Evolutionary conservation across 345 rosid genomes (phyloP), one percentile per base, ranked within the genome.

Genomic region (Salix koriyanagi): DNA sequence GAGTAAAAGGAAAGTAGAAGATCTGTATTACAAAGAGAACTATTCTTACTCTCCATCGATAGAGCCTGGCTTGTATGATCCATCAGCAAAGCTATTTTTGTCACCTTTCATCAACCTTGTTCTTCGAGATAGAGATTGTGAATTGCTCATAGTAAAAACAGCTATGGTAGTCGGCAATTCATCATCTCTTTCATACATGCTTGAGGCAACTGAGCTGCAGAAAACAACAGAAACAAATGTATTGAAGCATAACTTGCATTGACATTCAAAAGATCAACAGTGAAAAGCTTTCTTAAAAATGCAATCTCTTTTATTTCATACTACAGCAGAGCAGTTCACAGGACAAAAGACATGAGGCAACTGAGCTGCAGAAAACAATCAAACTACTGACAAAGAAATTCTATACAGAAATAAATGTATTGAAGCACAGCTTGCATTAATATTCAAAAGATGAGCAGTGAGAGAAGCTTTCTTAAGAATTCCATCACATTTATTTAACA

Each of bases 61-160:
- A 70, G 94, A 90, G 78, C 85, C 85, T 67, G 89, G 74, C 88
- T 79, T 88, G 71, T 86, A 81, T 72, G 96, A 88, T 80, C 92
- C 98, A 85, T 94, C 93, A 25, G 76, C 84, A 76, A 83, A 75
- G 78, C 97, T 92, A 74, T 89, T 90, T 84, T 85, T 87, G 77
- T 93, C 98, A 81, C 89, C 91, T 84, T 89, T 93, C 82, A 90
- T 85, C 77, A 84, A 81, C 80, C 94, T 92, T 64, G 99, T 96
- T 87, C 99, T 92, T 79, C 97, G 90, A 76, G 99, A 96, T 39
- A 91, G 84, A 69, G 98, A 90, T 65, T 90, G 99, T n/a, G 91
- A 90, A 81, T 80, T 82, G 84, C 83, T 92, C 74, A 85, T 85
- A 36, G 87, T 79, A 82, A 86, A 85, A 72, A 88, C 87, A 84